A percentile compares a stretch with the other conserved stretches of the same genome.
These are phyloP conservation scores for Cladosporium sp. DNA, from an alignment of 2,329 filamentous ascomycete genomes.

Conservation along the genomic window DNA sequence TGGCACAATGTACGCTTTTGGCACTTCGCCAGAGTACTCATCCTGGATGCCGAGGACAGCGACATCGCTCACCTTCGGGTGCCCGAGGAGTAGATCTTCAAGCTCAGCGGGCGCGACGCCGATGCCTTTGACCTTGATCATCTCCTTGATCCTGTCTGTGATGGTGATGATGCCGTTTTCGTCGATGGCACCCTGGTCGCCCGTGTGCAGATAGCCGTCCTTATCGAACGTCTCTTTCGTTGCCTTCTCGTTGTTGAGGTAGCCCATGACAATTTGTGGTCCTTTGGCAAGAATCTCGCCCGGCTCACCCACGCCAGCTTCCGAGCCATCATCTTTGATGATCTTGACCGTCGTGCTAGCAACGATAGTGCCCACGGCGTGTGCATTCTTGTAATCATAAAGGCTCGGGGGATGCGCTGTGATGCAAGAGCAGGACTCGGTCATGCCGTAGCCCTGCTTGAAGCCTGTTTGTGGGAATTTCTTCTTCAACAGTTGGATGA, in stretches of 20 bases:
- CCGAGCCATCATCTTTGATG: constrained; percentile 52
- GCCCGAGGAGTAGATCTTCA: constrained; percentile 56
- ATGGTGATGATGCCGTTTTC: constrained; percentile 54
- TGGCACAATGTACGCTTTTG: constrained; percentile 55
- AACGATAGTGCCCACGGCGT: constrained; percentile 54
- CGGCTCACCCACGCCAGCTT: constrained; percentile 49
- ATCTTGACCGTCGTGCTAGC: constrained; percentile 59
- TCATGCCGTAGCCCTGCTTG: constrained; percentile 67
- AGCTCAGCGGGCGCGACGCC: constrained; percentile 59
- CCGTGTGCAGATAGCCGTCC: constrained; percentile 53
- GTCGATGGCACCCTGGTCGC: constrained; percentile 51
- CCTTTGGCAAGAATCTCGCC: constrained; percentile 38
- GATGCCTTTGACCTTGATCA: constrained; percentile 63
- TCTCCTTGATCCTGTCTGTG: constrained; percentile 59
- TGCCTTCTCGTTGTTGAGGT: constrained; percentile 24
- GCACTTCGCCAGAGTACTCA: constrained; percentile 54
- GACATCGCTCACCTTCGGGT: constrained; percentile 53
- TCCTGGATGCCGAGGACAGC: constrained; percentile 53
- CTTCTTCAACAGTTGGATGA: constrained; percentile 52
- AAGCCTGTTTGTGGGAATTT: constrained; percentile 59
- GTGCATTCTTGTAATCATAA: constrained; percentile 55
- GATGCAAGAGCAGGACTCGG: constrained; percentile 60
- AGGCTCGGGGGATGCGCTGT: constrained; percentile 56
- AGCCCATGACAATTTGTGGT: constrained; percentile 27
- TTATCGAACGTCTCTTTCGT: constrained; percentile 41